These are phyloP conservation scores for Melampsora medusae DNA, from an alignment of 1,284 basidiomycete genomes.

Conservation along the genomic window DNA sequence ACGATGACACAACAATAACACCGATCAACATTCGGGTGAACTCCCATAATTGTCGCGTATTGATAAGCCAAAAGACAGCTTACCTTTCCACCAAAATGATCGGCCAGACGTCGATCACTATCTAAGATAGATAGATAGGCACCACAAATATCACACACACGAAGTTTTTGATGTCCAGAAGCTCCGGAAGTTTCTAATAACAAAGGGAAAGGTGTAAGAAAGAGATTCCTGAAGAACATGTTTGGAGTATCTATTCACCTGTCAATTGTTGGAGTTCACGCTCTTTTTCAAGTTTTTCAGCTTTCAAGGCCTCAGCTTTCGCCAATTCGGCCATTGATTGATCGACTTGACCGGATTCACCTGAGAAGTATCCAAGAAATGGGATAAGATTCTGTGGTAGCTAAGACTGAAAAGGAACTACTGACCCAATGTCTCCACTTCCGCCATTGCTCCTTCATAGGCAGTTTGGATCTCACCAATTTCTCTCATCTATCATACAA, in stretches of 20 bases:
- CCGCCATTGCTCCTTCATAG: constrained; percentile 95
- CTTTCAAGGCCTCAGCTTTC: constrained; percentile 95
- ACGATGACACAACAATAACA: not conserved
- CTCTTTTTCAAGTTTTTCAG: constrained; percentile 94
- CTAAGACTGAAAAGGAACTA: constrained; percentile 47
- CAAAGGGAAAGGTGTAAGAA: not conserved
- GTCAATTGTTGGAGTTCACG: constrained; percentile 92
- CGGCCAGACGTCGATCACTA: constrained; percentile 95
- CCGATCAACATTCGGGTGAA: not conserved
- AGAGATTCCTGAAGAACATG: not conserved
- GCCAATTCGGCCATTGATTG: constrained; percentile 96
- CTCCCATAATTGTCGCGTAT: not conserved
- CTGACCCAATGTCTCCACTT: constrained; percentile 88
- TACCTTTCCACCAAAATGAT: constrained; percentile 99
- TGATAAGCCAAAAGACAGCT: constrained; percentile 49
- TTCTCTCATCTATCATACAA: constrained; percentile 79
- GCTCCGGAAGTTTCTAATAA: constrained; percentile 84
- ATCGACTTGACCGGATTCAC: constrained; percentile 95
- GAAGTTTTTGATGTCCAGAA: constrained; percentile 96
- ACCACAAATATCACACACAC: constrained; percentile 98
- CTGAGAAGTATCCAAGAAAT: constrained; percentile 55
- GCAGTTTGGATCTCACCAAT: constrained; percentile 98
- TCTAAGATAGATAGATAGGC: constrained; percentile 96
- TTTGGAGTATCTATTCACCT: constrained; percentile 3
- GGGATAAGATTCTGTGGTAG: constrained; percentile 46